phyloP scores from a whole-genome alignment of 495 filamentous ascomycete genomes.

The Xylaria venustula region DNA sequence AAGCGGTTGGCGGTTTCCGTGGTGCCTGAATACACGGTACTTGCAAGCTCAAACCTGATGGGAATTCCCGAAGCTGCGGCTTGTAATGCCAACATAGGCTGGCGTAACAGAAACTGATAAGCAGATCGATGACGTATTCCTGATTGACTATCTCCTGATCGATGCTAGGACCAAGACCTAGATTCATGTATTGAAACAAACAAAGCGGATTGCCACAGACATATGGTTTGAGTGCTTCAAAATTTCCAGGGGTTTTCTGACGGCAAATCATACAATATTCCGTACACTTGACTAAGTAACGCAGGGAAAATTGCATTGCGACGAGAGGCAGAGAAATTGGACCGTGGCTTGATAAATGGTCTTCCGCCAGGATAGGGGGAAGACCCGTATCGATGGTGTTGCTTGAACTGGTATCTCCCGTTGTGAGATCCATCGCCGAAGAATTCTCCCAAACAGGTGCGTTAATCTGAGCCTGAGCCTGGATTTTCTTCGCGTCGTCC shows the following conservation, averaged over 20 bases:
- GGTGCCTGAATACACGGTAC: constrained; percentile 49
- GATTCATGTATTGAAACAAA: constrained; percentile 86
- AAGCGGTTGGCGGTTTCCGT: background rate
- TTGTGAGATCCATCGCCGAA: constrained; percentile 14
- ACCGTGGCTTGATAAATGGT: constrained; percentile 16
- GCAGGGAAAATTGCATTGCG: constrained; percentile 77
- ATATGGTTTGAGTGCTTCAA: constrained; percentile 89
- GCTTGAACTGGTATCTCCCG: background rate
- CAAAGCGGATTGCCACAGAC: constrained; percentile 81
- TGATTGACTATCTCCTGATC: constrained; percentile 81
- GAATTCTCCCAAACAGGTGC: background rate
- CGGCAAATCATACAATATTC: constrained; percentile 90
- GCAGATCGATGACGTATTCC: constrained; percentile 81
- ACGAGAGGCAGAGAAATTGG: constrained; percentile 63
- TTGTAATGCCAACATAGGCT: constrained; percentile 31
- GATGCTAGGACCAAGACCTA: constrained; percentile 81
- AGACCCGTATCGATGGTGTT: background rate
- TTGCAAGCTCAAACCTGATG: constrained; percentile 64
- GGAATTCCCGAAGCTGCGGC: constrained; percentile 57
- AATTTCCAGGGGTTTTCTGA: constrained; percentile 62
- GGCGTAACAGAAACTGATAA: constrained; percentile 78
- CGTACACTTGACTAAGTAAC: constrained; percentile 77
- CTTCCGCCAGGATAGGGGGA: constrained; percentile 13
- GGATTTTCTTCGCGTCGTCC: constrained; percentile 66
- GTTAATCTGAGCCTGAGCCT: background rate